Evolutionary conservation across 345 rosid species (phyloP), one percentile per base, ranked within the genome.

Genomic region (Camelina sativa): DNA sequence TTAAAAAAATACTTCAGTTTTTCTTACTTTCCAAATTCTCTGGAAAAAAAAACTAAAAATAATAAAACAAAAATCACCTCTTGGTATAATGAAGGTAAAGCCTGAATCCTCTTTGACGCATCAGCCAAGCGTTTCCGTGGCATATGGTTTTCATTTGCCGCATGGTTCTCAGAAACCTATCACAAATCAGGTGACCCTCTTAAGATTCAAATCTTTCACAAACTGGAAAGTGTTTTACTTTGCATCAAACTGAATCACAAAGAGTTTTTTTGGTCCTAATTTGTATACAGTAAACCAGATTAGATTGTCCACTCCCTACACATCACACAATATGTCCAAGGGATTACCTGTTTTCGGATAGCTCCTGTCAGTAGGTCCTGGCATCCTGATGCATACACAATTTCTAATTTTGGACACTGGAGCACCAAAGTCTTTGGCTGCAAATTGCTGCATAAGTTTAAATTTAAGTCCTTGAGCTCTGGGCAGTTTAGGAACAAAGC

Each of bases 401-500:
- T 77, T 67, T 91, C 81, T 61, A 96, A 80, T 66, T 82, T 86
- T 59, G 97, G 96, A 82, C 99, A 96, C 25, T 92, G 98, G 61
- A 96, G 87, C n/a, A 86, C 82, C 82, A 92, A 67, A 69, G 89
- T 90, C 66, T 92, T 92, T 75, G 88, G 69, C 67, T 88, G 85
- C 80, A 96, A 82, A 79, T 89, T 91, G 73, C 67, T 85, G 71
- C 98, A 96, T 9, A 87, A 85, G 61, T 87, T 92, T 43, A 96
- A 80, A 82, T 92, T 96, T 81, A 96, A 84, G 72, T 96, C 99
- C 66, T 69, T 63, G 73, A 96, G 97, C 77, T 89, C 91, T 20
- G 98, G 98, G 58, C 97, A 96, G 77, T 85, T 92, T 60, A 96
- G 78, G 79, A 79, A 96, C 48, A 96, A 71, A 8, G 92, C 98